These are phyloP conservation scores for Iodosphaeria phyllophila DNA, from an alignment of 2,329 filamentous ascomycete species.

Conservation along the genomic window DNA sequence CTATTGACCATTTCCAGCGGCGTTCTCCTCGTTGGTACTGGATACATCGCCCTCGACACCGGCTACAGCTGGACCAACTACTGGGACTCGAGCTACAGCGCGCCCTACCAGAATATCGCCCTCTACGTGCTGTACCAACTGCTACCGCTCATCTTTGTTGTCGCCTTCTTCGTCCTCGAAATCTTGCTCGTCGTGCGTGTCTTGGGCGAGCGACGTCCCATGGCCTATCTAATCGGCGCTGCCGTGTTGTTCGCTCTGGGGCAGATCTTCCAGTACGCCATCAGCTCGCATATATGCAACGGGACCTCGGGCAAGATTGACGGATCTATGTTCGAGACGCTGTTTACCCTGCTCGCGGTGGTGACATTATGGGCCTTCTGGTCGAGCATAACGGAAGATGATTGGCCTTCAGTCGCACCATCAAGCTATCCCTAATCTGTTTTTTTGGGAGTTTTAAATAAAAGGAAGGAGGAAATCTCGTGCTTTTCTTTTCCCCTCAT, in stretches of 20 bases:
- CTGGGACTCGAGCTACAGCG: constrained; percentile 45
- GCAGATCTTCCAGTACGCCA: constrained; percentile 89
- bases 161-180: constrained; percentile 73
- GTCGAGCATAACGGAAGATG: constrained; percentile 97
- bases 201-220: constrained; percentile 76
- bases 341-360: constrained; percentile 78
- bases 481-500: too few relatives aligned
- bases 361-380: constrained; percentile 84
- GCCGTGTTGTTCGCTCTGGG: constrained; percentile 73
- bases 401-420: too few relatives aligned
- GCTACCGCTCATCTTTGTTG: constrained; percentile 72
- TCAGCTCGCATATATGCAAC: constrained; percentile 79
- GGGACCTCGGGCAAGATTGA: constrained; percentile 76
- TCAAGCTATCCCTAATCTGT: too few relatives aligned
- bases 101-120: constrained; percentile 54
- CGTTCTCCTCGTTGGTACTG: constrained; percentile 69
- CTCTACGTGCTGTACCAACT: constrained; percentile 93
- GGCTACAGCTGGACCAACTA: constrained; percentile 69
- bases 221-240: constrained; percentile 67
- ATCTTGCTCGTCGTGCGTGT: constrained; percentile 66
- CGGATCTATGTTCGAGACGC: constrained; percentile 76
- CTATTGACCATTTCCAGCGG: constrained; percentile 54
- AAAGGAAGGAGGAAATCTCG: too few relatives aligned
- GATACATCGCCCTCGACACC: constrained; percentile 90
- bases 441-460: too few relatives aligned